Evolutionary conservation across 805 yeast species (phyloP), one percentile per base, ranked within the genome.

Genomic region (Limtongia smithiae): DNA sequence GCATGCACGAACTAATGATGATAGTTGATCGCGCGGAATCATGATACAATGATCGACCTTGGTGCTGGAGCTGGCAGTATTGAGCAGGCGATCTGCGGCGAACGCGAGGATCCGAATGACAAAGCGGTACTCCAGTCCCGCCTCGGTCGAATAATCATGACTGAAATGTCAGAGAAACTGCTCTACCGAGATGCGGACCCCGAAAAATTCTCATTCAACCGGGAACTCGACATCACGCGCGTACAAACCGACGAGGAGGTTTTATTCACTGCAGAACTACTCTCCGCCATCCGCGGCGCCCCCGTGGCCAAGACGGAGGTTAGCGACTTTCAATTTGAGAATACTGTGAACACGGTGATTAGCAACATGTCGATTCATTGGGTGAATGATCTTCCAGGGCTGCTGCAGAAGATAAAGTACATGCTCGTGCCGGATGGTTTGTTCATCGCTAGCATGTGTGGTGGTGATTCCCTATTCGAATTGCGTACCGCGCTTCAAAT

Each of bases 401-500:
- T 79, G 2, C 72, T 86, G 44, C 65, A 67, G 15, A 73, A 77
- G 51, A 74, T 86, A 57, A 78, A 80, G 62, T 62, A 68, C 4
- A 73, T 84, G 22, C 70, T 87, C 32, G 78, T 78, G 51, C 91
- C 91, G 1, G 94, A 87, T 65, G 91, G 95, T 1, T 71, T 89
- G 61, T 84, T 87, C 58, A 74, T 87, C 73, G 94, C 85, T 1
- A 77, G 88, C 20, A 76, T 87, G 75, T 77, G 85, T 57, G 93
- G 91, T 18, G 91, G 90, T 9, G 95, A 87, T 62, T 83, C 94
- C 1, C 66, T 87, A n/a, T 87, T 80, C 61, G 95, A 87, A 65
- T 72, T 87, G 51, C 74, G 95, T 41, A 83, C 95, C 0, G 72
- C 89, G 2, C 69, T 87, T 38, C 95, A 87, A 65, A 68, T 87